phyloP scores from a whole-genome alignment of 768 basidiomycete species.

The Xerocomellus dryophilus region DNA sequence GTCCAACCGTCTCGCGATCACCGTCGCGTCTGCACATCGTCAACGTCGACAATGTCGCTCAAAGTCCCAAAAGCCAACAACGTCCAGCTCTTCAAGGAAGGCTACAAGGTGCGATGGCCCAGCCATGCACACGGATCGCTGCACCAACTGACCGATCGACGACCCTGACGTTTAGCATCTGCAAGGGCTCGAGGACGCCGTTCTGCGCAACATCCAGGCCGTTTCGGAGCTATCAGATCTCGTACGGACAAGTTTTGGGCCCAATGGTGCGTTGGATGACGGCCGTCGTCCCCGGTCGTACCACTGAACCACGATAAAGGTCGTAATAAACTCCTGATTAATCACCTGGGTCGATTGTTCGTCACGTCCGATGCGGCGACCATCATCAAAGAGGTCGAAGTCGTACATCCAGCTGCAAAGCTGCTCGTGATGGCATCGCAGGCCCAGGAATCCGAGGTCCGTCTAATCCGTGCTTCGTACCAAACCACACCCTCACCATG shows the following conservation, averaged over 20 bases:
- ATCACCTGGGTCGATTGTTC: conserved; percentile 92
- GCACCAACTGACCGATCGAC: conserved; percentile 3
- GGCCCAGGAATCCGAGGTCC: conserved; percentile 90
- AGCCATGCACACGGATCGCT: conserved; percentile 1
- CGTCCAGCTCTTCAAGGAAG: conserved; percentile 94
- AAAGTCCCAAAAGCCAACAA: conserved; percentile 90
- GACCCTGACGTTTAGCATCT: conserved; percentile 50
- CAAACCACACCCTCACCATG: not conserved
- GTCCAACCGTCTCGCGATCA: conserved; percentile 6
- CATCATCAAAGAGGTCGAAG: conserved; percentile 96
- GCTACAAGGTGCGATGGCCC: conserved; percentile 72
- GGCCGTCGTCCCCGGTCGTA: not conserved
- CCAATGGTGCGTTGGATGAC: conserved; percentile 67
- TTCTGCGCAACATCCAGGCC: conserved; percentile 93
- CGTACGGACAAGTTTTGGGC: conserved; percentile 94
- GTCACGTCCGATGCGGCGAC: conserved; percentile 99
- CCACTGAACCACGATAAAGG: conserved; percentile 44
- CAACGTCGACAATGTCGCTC: conserved; percentile 68
- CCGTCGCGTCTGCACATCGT: conserved; percentile 11
- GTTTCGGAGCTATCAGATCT: conserved; percentile 94
- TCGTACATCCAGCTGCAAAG: conserved; percentile 98
- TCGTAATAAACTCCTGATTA: conserved; percentile 96
- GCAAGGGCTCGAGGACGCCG: conserved; percentile 94
- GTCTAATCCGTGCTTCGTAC: conserved; percentile 21
- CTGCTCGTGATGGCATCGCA: conserved; percentile 99